These are phyloP conservation scores for Meredithiella fracta DNA, from an alignment of 2,329 filamentous ascomycete genomes.

Conservation along the genomic window DNA sequence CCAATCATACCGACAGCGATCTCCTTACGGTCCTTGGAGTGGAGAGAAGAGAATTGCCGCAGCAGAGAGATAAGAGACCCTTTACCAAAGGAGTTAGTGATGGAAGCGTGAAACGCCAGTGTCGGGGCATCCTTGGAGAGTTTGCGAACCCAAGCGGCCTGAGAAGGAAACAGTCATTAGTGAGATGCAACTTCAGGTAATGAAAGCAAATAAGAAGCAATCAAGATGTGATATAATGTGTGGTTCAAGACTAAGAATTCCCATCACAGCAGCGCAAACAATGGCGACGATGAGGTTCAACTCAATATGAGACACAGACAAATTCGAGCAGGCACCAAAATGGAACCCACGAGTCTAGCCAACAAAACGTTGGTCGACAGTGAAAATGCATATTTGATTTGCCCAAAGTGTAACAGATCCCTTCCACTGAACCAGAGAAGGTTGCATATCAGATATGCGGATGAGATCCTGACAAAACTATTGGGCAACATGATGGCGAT, in stretches of 20 bases:
- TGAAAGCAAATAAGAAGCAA: slow-evolving; percentile 16
- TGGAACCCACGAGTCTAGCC: slow-evolving; percentile 56
- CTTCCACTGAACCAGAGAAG: slow-evolving; percentile 51
- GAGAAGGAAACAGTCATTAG: slow-evolving; percentile 16
- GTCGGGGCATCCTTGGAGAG: slow-evolving; percentile 87
- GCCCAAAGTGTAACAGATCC: slow-evolving; percentile 98
- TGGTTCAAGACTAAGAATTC: slow-evolving; percentile 98
- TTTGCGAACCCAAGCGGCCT: slow-evolving; percentile 85
- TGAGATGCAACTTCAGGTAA: not conserved
- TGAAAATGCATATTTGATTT: slow-evolving; percentile 52
- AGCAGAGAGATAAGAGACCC: slow-evolving; percentile 83
- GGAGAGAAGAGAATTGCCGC: slow-evolving; percentile 79
- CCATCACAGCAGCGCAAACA: slow-evolving; percentile 44
- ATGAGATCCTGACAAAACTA: slow-evolving; percentile 67
- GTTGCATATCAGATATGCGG: slow-evolving; percentile 12
- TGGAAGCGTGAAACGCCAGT: slow-evolving; percentile 81
- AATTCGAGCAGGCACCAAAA: slow-evolving; percentile 73
- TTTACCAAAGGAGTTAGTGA: slow-evolving; percentile 94
- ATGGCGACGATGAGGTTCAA: slow-evolving; percentile 69
- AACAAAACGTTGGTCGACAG: slow-evolving; percentile 22
- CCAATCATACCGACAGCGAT: slow-evolving; percentile 77
- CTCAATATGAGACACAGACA: slow-evolving; percentile 80
- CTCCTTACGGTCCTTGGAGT: slow-evolving; percentile 71
- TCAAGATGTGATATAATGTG: slow-evolving; percentile 31
- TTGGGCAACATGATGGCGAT: slow-evolving; percentile 35